Evolutionary conservation across 2,329 filamentous ascomycete genomes (phyloP).

Genomic region (Elsinoe fawcettii): DNA sequence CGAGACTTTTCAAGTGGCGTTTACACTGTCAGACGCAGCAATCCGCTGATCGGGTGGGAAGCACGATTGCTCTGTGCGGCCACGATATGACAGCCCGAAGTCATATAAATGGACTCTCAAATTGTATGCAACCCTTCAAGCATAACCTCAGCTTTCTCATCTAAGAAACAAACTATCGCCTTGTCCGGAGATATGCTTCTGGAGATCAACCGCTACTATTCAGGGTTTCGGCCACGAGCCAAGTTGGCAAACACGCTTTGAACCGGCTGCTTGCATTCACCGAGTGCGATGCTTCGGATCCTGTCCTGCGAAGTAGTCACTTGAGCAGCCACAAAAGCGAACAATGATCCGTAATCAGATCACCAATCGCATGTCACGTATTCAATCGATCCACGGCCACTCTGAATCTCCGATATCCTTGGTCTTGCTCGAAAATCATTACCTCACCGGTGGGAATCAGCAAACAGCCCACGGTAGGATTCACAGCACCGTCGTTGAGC

Average conservation of each 20-base stretch:
- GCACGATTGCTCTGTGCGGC: not conserved
- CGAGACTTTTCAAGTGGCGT: not conserved
- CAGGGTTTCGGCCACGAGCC: not conserved
- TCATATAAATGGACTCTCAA: not conserved
- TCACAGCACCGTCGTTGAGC: not conserved
- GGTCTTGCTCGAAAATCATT: not conserved
- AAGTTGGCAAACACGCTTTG: not conserved
- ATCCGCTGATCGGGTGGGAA: not conserved
- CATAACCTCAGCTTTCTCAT: not conserved
- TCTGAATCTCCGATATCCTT: not conserved
- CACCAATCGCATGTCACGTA: not conserved
- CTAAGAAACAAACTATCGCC: not conserved
- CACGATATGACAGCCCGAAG: not conserved
- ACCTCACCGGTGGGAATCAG: not conserved
- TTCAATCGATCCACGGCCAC: not conserved
- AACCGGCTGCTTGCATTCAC: not conserved
- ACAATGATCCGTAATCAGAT: not conserved
- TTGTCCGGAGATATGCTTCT: not conserved
- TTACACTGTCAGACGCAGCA: not conserved
- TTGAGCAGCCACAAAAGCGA: not conserved
- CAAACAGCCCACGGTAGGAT: not conserved
- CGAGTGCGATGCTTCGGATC: not conserved
- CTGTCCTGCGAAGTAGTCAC: not conserved
- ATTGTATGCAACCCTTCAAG: not conserved
- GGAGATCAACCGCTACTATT: not conserved